Conservation (phyloP, 768 basidiomycete species). For the Boletus sp. region DNA sequence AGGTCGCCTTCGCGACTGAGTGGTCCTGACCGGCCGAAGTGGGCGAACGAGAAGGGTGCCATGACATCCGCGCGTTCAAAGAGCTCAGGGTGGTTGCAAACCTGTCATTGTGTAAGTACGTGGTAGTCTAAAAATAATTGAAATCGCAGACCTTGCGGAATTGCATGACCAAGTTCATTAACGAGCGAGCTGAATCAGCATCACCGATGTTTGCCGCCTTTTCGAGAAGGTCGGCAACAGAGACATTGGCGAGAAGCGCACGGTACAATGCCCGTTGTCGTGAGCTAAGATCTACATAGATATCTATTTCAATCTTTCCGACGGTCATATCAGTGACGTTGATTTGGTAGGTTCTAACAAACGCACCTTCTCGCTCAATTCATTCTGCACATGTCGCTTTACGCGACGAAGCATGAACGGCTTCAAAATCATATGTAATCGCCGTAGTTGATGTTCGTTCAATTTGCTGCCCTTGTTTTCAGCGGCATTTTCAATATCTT, state of each 20-base stretch:
- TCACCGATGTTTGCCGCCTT: conserved; percentile 92
- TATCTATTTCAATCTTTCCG: conserved; percentile 87
- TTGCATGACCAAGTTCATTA: conserved; percentile 99
- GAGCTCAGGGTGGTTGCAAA: conserved; percentile 97
- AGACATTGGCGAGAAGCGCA: conserved; percentile 87
- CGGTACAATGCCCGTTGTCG: conserved; percentile 89
- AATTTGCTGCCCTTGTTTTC: conserved; percentile 89
- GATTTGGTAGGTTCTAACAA: conserved; percentile 43
- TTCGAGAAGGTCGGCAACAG: conserved; percentile 88
- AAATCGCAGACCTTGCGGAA: conserved; percentile 77
- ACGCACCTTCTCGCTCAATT: conserved; percentile 92
- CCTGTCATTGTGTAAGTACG: conserved; percentile 40
- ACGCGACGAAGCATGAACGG: conserved; percentile 98
- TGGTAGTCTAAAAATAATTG: neutral
- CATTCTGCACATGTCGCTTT: conserved; percentile 99
- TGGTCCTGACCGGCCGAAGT: conserved; percentile 76
- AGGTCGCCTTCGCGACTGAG: conserved; percentile 87
- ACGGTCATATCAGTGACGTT: conserved; percentile 81
- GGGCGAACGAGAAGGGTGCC: conserved; percentile 86
- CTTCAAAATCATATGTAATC: conserved; percentile 97
- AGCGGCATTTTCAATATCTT: conserved; percentile 94
- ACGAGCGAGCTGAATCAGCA: conserved; percentile 83
- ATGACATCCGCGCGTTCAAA: conserved; percentile 97
- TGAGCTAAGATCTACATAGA: conserved; percentile 91
- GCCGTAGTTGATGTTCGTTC: conserved; percentile 91